phyloP scores from a whole-genome alignment of 768 basidiomycete genomes.

The Pleurotus giganteus region DNA sequence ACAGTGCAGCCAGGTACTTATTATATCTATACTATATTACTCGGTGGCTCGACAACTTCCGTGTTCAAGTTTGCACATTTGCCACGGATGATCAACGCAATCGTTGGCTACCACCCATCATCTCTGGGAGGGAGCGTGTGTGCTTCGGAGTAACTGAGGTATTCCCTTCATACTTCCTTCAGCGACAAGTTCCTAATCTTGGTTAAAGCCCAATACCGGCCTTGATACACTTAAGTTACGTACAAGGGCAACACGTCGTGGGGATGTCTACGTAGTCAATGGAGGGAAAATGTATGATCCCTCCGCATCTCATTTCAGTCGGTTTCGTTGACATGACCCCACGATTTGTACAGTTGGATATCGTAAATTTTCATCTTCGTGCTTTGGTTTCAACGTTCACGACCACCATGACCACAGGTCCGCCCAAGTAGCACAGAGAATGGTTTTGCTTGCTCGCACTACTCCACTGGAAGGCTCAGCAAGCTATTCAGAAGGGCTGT shows the following conservation, averaged over 20 bases:
- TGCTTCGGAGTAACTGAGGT: slow-evolving; percentile 18
- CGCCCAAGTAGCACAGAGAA: slow-evolving; percentile 15
- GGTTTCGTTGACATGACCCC: background rate
- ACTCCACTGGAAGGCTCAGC: slow-evolving; percentile 10
- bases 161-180: background rate
- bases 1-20: slow-evolving; percentile 4
- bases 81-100: slow-evolving; percentile 7
- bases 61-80: slow-evolving; percentile 11
- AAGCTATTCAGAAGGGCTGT: slow-evolving; percentile 13
- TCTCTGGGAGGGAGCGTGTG: slow-evolving; percentile 14
- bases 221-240: slow-evolving; percentile 15
- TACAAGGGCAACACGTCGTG: slow-evolving; percentile 8
- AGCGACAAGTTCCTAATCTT: background rate
- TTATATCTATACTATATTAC: background rate
- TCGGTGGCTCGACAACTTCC: no score
- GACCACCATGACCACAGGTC: background rate
- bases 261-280: slow-evolving; percentile 9
- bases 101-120: slow-evolving; percentile 9
- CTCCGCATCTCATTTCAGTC: background rate
- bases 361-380: background rate
- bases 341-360: background rate
- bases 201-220: slow-evolving; percentile 13
- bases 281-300: slow-evolving; percentile 15
- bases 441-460: slow-evolving; percentile 18
- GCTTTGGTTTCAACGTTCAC: background rate